Conservation (phyloP, 331 rosid species). For the Telfairia occidentalis region DNA sequence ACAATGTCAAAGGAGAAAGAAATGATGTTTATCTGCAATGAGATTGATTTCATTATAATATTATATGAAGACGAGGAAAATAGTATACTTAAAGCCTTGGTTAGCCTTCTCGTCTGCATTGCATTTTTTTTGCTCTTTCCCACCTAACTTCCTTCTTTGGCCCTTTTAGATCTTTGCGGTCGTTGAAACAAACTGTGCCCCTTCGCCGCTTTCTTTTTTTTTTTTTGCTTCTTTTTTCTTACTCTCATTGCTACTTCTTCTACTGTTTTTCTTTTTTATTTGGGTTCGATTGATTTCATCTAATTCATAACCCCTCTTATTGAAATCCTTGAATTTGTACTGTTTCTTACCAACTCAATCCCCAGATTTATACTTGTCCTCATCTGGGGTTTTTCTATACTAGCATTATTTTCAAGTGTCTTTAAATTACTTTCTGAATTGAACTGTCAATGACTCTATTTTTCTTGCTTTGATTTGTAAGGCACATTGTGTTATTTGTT, state of each 20-base stretch:
- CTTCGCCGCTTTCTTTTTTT: neutral
- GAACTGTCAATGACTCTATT: neutral
- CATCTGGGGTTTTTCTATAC: neutral
- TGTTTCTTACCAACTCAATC: too few species aligned
- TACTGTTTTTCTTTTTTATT: neutral
- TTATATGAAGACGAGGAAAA: conserved; percentile 2
- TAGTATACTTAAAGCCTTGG: neutral
- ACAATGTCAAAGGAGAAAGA: neutral
- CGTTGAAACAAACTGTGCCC: neutral
- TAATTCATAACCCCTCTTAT: neutral
- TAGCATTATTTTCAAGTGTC: neutral
- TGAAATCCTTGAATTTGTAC: neutral
- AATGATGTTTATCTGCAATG: conserved; percentile 6
- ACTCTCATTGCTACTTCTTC: neutral
- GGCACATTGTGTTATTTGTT: neutral
- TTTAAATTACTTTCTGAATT: neutral
- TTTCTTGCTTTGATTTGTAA: neutral
- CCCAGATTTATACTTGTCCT: neutral
- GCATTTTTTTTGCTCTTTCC: neutral
- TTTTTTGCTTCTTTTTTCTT: neutral
- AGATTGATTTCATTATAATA: neutral
- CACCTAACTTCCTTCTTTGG: neutral
- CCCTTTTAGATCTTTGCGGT: neutral
- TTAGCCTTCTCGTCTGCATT: neutral
- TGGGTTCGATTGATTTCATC: neutral